Conservation (phyloP, 1,139 yeast genomes). For the Pneumocystis sp. region DNA sequence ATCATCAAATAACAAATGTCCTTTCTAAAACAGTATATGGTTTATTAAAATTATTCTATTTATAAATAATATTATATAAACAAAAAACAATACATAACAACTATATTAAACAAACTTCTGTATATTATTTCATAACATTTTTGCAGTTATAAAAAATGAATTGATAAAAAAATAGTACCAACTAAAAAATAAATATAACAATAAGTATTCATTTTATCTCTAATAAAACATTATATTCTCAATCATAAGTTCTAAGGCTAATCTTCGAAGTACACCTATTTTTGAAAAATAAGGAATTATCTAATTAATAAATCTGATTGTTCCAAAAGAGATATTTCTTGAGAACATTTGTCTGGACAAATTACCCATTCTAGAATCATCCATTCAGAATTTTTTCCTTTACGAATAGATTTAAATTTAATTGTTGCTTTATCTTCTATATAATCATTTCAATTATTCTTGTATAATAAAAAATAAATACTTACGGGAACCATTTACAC, state of each 20-base stretch:
- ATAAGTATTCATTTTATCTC: no score
- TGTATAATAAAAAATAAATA: not conserved
- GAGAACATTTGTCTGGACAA: not conserved
- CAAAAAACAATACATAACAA: no score
- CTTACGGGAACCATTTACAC: constrained; percentile 40
- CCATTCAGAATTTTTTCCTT: not conserved
- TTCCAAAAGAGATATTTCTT: not conserved
- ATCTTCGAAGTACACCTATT: not conserved
- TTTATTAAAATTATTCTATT: no score
- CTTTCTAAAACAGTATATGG: no score
- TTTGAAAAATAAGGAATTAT: not conserved
- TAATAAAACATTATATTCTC: no score
- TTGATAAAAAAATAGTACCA: no score
- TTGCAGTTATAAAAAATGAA: not conserved
- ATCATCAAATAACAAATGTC: no score
- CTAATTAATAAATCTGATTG: not conserved
- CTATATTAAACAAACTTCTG: no score
- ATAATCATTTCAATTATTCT: not conserved
- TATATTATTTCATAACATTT: not conserved
- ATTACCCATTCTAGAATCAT: not conserved
- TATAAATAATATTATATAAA: no score
- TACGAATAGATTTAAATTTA: not conserved
- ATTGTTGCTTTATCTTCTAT: not conserved
- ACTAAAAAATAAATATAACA: no score
- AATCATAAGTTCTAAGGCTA: no score